phyloP scores from a whole-genome alignment of 345 rosid species.

The Sonneratia alba region DNA sequence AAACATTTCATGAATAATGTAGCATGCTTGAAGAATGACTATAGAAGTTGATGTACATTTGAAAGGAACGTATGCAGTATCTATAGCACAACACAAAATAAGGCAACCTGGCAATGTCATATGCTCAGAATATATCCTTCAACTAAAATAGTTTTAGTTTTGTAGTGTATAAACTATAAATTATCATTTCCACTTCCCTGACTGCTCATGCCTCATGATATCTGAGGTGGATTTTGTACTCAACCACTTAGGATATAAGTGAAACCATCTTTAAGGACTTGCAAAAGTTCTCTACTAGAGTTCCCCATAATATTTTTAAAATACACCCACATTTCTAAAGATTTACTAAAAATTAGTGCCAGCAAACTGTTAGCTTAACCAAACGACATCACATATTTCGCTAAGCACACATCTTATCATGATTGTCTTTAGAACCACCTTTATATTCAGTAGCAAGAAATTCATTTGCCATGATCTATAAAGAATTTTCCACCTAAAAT shows the following conservation, averaged over 20 bases:
- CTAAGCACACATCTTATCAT: neutral
- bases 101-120: neutral
- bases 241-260: neutral
- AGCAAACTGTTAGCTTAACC: neutral
- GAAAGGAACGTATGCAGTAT: neutral
- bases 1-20: neutral
- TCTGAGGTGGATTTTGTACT: neutral
- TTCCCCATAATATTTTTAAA: neutral
- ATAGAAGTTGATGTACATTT: constrained; percentile 4
- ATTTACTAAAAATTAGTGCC: neutral
- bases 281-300: neutral
- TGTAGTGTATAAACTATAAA: neutral
- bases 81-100: neutral
- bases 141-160: neutral
- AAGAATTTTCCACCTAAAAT: neutral
- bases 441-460: neutral
- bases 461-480: neutral
- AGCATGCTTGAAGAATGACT: constrained; percentile 9
- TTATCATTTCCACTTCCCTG: neutral
- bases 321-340: neutral
- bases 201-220: neutral
- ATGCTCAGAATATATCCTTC: neutral
- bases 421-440: neutral
- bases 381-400: neutral
- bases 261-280: neutral